These are phyloP conservation scores for Pythium guiyangense DNA, from an alignment of 352 stramenopile species.

Conservation along the genomic window DNA sequence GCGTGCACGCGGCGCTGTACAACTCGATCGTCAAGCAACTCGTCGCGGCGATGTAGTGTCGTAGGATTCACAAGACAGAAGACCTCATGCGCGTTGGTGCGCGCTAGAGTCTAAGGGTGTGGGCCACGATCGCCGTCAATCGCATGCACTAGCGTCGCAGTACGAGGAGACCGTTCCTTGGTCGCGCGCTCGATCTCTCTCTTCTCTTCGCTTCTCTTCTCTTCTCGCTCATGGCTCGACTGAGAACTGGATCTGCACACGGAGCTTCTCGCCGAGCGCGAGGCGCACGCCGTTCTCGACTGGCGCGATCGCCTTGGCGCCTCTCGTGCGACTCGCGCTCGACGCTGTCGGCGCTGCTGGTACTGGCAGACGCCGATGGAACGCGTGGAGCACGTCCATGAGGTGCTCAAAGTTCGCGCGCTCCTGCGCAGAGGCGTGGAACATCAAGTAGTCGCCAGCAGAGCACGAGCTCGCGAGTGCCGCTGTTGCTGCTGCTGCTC, in stretches of 20 bases:
- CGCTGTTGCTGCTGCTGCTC: not conserved
- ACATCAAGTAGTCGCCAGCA: slow-evolving; percentile 53
- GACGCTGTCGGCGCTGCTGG: not conserved
- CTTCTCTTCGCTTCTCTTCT: too few species aligned
- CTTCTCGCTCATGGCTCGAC: too few species aligned
- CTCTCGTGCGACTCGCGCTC: too few species aligned
- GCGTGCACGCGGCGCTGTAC: slow-evolving; percentile 57
- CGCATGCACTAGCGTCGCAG: too few species aligned
- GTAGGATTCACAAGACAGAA: too few species aligned
- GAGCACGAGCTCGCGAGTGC: not conserved
- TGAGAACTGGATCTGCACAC: slow-evolving; percentile 46
- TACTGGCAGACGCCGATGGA: slow-evolving; percentile 20
- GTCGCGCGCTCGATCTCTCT: too few species aligned
- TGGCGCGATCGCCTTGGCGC: slow-evolving; percentile 10
- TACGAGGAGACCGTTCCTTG: too few species aligned
- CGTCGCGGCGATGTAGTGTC: slow-evolving; percentile 21
- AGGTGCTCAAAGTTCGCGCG: slow-evolving; percentile 50
- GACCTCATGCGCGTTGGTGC: too few species aligned
- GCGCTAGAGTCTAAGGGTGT: too few species aligned
- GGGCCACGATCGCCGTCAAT: too few species aligned
- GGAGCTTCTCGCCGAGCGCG: slow-evolving; percentile 28
- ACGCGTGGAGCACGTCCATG: slow-evolving; percentile 48
- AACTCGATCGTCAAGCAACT: slow-evolving; percentile 51
- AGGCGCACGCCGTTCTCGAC: slow-evolving; percentile 38
- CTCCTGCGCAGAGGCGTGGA: slow-evolving; percentile 28